phyloP scores from a whole-genome alignment of 306 rosid genomes.

The Sesbania bispinosa region DNA sequence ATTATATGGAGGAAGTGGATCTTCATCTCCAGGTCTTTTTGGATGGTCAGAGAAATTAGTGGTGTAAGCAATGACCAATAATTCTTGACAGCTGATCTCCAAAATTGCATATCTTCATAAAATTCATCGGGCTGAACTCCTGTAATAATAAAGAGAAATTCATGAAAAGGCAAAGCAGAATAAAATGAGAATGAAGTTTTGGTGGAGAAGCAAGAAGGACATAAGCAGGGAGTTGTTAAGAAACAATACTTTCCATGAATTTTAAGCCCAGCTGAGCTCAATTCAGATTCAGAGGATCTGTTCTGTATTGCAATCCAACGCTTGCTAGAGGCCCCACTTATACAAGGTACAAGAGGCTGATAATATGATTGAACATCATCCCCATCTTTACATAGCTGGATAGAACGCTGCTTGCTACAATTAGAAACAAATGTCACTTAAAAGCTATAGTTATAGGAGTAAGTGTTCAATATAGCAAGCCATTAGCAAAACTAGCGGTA shows the following conservation, averaged over 20 bases:
- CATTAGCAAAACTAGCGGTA: constrained; percentile 25
- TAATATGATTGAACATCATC: constrained; percentile 63
- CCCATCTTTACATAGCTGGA: constrained; percentile 71
- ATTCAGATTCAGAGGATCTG: constrained; percentile 60
- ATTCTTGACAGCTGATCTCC: constrained; percentile 69
- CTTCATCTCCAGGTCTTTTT: constrained; percentile 99
- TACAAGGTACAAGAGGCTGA: constrained; percentile 74
- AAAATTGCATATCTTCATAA: constrained; percentile 69
- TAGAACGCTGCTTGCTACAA: constrained; percentile 56
- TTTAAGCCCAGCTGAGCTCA: constrained; percentile 69
- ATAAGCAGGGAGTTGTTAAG: constrained; percentile 11
- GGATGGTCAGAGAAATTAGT: constrained; percentile 98
- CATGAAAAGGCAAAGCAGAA: constrained; percentile 26
- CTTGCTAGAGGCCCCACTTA: constrained; percentile 75
- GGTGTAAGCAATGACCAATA: constrained; percentile 98
- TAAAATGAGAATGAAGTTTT: background rate
- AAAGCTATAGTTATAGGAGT: constrained; percentile 6
- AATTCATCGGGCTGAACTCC: constrained; percentile 85
- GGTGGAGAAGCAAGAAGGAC: background rate
- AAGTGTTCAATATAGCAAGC: constrained; percentile 28
- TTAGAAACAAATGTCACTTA: constrained; percentile 23
- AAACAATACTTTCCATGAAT: constrained; percentile 84
- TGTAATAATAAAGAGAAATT: constrained; percentile 46
- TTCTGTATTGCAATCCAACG: constrained; percentile 89
- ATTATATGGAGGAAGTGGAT: constrained; percentile 95